These are phyloP conservation scores for Trichocomaceae sp. DNA, from an alignment of 2,329 filamentous ascomycete species.

Conservation along the genomic window DNA sequence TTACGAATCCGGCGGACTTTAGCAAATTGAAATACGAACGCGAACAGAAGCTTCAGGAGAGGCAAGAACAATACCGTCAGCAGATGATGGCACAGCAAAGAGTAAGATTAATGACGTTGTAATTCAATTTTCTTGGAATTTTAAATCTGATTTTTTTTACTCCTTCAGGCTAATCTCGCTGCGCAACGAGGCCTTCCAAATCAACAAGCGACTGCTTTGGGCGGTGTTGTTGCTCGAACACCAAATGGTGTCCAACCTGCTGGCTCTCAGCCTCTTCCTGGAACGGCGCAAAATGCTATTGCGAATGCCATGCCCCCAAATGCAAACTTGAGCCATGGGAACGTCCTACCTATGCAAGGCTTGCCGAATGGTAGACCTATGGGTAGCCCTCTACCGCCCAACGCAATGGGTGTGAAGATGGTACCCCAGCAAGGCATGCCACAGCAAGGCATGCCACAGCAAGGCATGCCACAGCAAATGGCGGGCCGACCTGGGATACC, in stretches of 20 bases:
- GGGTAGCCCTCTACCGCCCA: slow-evolving; percentile 46
- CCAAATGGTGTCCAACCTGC: slow-evolving; percentile 36
- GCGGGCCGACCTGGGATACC: slow-evolving; percentile 33
- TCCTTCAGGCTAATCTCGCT: slow-evolving; percentile 33
- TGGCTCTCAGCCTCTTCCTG: slow-evolving; percentile 29
- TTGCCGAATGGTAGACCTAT: slow-evolving; percentile 36
- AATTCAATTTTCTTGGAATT: not conserved
- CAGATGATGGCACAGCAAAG: slow-evolving; percentile 54
- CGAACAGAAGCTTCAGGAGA: slow-evolving; percentile 60
- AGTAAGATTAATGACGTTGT: slow-evolving; percentile 29
- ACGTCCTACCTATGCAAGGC: slow-evolving; percentile 35
- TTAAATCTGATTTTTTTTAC: not conserved
- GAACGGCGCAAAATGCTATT: slow-evolving; percentile 37
- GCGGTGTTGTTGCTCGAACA: slow-evolving; percentile 29
- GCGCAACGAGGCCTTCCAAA: slow-evolving; percentile 37
- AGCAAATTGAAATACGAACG: slow-evolving; percentile 82
- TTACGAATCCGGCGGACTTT: slow-evolving; percentile 80
- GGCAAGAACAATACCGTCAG: slow-evolving; percentile 54
- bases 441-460: slow-evolving; percentile 36
- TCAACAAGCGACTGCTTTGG: slow-evolving; percentile 32
- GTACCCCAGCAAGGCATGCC: slow-evolving; percentile 44
- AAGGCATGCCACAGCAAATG: slow-evolving; percentile 49
- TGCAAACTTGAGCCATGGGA: slow-evolving; percentile 33
- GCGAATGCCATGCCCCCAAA: slow-evolving; percentile 41
- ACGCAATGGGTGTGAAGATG: slow-evolving; percentile 54